Conservation (phyloP, 2,329 filamentous ascomycete genomes). For the Colletotrichum lentis region DNA sequence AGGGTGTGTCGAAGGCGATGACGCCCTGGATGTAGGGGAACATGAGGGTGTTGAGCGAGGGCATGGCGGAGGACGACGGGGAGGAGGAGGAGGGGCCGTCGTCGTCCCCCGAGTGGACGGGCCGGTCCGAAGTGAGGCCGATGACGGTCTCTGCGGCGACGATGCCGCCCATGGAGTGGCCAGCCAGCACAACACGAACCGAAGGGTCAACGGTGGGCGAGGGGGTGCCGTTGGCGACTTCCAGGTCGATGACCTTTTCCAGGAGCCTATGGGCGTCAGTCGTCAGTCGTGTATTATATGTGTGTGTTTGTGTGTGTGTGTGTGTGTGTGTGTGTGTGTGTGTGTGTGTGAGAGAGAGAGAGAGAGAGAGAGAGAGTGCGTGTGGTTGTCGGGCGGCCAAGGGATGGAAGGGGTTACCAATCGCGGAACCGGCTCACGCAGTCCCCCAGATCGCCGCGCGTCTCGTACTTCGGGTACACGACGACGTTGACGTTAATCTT, state of each 20-base stretch:
- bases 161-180: slow-evolving; percentile 93
- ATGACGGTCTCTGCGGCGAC: slow-evolving; percentile 90
- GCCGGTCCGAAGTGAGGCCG: slow-evolving; percentile 67
- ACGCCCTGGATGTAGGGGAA: slow-evolving; percentile 93
- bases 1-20: slow-evolving; percentile 94
- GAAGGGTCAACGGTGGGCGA: slow-evolving; percentile 88
- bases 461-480: slow-evolving; percentile 84
- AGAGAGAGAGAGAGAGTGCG: not conserved
- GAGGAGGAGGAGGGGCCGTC: slow-evolving; percentile 43
- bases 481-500: slow-evolving; percentile 72
- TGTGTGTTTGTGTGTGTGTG: no score
- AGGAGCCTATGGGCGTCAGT: slow-evolving; percentile 69
- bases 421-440: slow-evolving; percentile 78
- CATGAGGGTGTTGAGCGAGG: slow-evolving; percentile 72
- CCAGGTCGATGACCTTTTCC: slow-evolving; percentile 92
- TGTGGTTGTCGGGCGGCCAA: not conserved
- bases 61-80: slow-evolving; percentile 12
- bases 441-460: slow-evolving; percentile 76
- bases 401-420: slow-evolving; percentile 62
- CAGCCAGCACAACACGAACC: slow-evolving; percentile 81
- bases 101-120: slow-evolving; percentile 59
- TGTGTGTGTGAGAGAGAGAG: no score
- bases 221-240: slow-evolving; percentile 80
- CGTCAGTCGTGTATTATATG: not conserved
- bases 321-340: no score